These are phyloP conservation scores for Pestalotiopsis sp. DNA, from an alignment of 2,329 filamentous ascomycete genomes.

Conservation along the genomic window DNA sequence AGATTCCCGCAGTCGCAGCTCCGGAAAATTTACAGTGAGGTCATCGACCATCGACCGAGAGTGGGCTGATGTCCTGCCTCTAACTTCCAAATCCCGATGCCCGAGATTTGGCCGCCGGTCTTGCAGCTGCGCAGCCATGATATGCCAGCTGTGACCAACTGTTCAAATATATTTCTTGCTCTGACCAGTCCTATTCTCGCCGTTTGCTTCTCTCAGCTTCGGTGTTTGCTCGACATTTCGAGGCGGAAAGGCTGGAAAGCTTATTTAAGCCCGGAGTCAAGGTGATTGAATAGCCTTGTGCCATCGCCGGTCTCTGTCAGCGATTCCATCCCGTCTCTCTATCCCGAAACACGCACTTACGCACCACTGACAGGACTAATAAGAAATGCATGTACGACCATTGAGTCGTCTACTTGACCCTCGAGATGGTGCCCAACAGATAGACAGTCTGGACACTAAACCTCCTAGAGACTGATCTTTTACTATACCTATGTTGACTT, in stretches of 20 bases:
- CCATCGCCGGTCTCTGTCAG: background rate
- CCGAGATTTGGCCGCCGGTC: background rate
- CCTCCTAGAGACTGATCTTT: background rate
- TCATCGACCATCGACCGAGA: slow-evolving; percentile 10
- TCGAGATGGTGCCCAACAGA: no score
- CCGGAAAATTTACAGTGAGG: background rate
- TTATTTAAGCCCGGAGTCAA: background rate
- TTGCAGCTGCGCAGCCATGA: background rate
- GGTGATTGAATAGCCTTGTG: background rate
- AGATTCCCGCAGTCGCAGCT: background rate
- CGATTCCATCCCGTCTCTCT: background rate
- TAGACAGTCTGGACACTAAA: background rate
- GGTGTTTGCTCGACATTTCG: slow-evolving; percentile 4
- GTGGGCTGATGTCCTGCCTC: slow-evolving; percentile 10
- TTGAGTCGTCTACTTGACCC: no score
- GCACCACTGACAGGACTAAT: background rate
- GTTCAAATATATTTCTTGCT: background rate
- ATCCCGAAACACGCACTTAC: background rate
- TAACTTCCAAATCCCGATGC: slow-evolving; percentile 12
- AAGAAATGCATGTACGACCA: background rate
- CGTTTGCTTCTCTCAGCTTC: slow-evolving; percentile 1
- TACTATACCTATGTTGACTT: background rate
- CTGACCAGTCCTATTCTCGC: background rate
- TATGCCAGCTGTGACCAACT: background rate
- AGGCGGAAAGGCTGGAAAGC: background rate